These are phyloP conservation scores for Sugiyamaella boreocaroliniensis DNA, from an alignment of 805 yeast genomes.

Conservation along the genomic window DNA sequence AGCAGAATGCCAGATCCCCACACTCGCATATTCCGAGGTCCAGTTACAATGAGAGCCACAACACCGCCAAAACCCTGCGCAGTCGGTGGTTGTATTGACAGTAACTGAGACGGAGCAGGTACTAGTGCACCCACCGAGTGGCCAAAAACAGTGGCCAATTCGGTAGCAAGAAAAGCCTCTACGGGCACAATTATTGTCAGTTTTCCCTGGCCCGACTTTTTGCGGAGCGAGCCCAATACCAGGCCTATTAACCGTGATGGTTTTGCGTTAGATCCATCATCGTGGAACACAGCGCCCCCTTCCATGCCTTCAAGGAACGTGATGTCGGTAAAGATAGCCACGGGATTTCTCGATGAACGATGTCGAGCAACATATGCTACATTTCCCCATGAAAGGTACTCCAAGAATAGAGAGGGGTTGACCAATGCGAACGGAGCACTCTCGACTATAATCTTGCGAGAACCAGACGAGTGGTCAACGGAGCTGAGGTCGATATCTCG, in stretches of 20 bases:
- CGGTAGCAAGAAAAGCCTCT: conserved; percentile 9
- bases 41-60: conserved; percentile 11
- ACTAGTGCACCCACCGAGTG: background rate
- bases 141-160: background rate
- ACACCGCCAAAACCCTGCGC: conserved; percentile 8
- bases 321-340: conserved; percentile 24
- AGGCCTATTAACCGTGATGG: conserved; percentile 22
- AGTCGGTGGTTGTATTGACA: background rate
- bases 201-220: conserved; percentile 29
- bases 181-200: conserved; percentile 28
- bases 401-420: conserved; percentile 31
- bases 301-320: conserved; percentile 34
- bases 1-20: conserved; percentile 36
- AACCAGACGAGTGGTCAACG: background rate
- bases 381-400: conserved; percentile 26
- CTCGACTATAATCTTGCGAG: conserved; percentile 12
- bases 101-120: background rate
- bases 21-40: conserved; percentile 20
- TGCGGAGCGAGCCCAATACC: conserved; percentile 25
- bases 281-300: conserved; percentile 25
- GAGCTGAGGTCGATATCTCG: background rate
- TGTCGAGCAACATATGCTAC: conserved; percentile 15
- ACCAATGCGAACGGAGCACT: conserved; percentile 31
- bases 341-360: background rate
- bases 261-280: background rate